These are phyloP conservation scores for Moesziomyces sp. DNA, from an alignment of 1,284 basidiomycete genomes.

Conservation along the genomic window DNA sequence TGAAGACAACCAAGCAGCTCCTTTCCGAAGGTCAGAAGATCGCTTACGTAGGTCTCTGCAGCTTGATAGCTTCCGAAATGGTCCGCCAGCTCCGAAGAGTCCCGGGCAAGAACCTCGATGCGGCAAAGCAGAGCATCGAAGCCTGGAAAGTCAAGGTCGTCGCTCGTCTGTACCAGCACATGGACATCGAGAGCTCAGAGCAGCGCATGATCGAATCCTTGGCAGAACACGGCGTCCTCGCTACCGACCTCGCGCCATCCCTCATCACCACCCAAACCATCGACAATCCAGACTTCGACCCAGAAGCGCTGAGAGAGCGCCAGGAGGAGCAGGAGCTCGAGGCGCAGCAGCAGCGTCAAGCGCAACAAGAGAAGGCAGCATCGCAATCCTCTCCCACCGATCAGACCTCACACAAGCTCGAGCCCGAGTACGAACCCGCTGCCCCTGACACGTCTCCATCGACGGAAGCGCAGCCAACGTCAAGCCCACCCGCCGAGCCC, in stretches of 20 bases:
- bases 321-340: slow-evolving; percentile 31
- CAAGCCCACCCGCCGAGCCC: background rate
- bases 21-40: slow-evolving; percentile 66
- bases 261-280: slow-evolving; percentile 65
- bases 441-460: background rate
- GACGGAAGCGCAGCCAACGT: no score
- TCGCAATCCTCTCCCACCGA: background rate
- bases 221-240: slow-evolving; percentile 62
- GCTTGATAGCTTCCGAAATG: slow-evolving; percentile 59
- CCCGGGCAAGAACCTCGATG: slow-evolving; percentile 50
- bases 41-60: slow-evolving; percentile 66
- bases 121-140: slow-evolving; percentile 52
- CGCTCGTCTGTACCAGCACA: slow-evolving; percentile 66
- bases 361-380: background rate
- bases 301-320: slow-evolving; percentile 43
- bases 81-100: slow-evolving; percentile 49
- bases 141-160: slow-evolving; percentile 64
- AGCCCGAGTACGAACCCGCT: background rate
- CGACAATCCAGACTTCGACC: slow-evolving; percentile 65
- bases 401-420: background rate
- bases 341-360: slow-evolving; percentile 9
- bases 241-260: slow-evolving; percentile 63
- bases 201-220: slow-evolving; percentile 67
- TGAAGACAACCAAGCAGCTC: slow-evolving; percentile 66
- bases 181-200: slow-evolving; percentile 64